Conservation (phyloP, 345 rosid genomes). For the Eucalyptus polybractea region DNA sequence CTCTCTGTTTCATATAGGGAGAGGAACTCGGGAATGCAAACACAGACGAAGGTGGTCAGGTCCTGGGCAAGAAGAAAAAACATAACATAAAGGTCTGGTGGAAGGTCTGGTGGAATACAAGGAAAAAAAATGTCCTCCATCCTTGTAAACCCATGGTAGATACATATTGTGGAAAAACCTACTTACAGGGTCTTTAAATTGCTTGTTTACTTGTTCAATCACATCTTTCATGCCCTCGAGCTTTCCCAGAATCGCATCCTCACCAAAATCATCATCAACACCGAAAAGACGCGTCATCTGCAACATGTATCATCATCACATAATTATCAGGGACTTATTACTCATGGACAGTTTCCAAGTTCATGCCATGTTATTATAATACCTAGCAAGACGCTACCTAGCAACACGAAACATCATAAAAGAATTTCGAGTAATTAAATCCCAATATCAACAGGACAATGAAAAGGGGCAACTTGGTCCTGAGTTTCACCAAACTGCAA, state of each 20-base stretch:
- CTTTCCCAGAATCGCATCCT: conserved; percentile 94
- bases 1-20: conserved; percentile 98
- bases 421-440: background rate
- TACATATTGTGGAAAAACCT: background rate
- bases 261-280: conserved; percentile 84
- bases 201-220: conserved; percentile 91
- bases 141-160: background rate
- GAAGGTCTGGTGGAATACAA: background rate
- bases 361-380: background rate
- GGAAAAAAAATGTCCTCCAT: background rate
- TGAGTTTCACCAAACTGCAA: background rate
- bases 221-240: conserved; percentile 98
- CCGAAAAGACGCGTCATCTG: conserved; percentile 92
- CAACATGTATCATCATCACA: background rate
- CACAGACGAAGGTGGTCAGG: conserved; percentile 90
- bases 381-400: background rate
- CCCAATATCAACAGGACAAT: background rate
- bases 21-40: conserved; percentile 98
- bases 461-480: background rate
- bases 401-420: background rate
- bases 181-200: conserved; percentile 93
- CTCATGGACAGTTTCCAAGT: background rate
- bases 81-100: background rate
- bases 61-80: conserved; percentile 41
- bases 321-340: background rate